Evolutionary conservation across 2,329 filamentous ascomycete genomes (phyloP).

Genomic region (Hymenoscyphus fraxineus): DNA sequence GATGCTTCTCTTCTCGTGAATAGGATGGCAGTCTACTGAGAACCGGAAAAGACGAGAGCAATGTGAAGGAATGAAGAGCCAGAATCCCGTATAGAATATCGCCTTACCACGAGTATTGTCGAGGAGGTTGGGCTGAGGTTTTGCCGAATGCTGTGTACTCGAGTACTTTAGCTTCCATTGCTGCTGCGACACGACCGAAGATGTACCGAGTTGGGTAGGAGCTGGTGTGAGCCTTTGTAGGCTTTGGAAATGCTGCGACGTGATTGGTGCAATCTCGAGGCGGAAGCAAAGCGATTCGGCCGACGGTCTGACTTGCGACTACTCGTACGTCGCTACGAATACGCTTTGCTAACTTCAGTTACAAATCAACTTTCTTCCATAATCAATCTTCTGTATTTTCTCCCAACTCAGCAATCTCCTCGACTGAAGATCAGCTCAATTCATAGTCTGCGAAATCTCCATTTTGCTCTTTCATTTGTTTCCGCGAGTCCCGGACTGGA

Average conservation of each 20-base stretch:
- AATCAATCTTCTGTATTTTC: background rate
- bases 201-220: background rate
- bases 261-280: background rate
- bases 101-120: background rate
- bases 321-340: background rate
- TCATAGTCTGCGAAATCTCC: background rate
- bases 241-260: background rate
- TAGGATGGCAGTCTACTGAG: background rate
- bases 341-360: background rate
- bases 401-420: background rate
- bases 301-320: background rate
- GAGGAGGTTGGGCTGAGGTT: background rate
- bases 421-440: background rate
- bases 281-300: constrained; percentile 2
- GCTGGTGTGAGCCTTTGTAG: background rate
- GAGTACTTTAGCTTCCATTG: too few relatives aligned
- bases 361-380: background rate
- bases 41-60: background rate
- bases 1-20: background rate
- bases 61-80: background rate
- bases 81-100: background rate
- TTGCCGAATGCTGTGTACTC: background rate
- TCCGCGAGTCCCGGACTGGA: background rate
- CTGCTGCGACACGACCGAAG: background rate
- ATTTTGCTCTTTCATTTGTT: background rate